Percentiles rank a stretch among this genome's conserved stretches.
These are phyloP conservation scores for Raffaelea ambrosiae DNA, from an alignment of 2,329 filamentous ascomycete species.

Conservation along the genomic window DNA sequence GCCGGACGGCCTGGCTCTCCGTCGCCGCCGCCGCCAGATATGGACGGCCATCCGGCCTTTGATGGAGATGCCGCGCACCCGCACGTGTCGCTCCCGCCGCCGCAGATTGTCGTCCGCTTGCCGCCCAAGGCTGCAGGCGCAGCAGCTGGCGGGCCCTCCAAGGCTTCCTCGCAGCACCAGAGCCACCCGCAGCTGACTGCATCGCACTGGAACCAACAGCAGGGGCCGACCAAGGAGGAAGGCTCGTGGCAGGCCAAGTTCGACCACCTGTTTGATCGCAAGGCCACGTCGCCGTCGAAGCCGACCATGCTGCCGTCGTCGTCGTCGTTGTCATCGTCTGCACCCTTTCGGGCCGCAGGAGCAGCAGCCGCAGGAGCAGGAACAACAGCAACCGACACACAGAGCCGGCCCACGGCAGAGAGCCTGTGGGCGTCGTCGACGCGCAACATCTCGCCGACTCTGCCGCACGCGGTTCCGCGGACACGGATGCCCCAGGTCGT, in stretches of 20 bases:
- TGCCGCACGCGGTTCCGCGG: neutral
- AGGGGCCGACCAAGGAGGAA: slow-evolving; percentile 7
- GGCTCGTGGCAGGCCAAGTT: slow-evolving; percentile 66
- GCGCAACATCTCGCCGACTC: neutral
- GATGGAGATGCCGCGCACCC: slow-evolving; percentile 57
- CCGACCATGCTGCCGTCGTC: neutral
- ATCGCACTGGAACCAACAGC: neutral
- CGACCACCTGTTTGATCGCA: slow-evolving; percentile 67
- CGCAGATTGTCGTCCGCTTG: slow-evolving; percentile 70
- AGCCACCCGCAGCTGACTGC: neutral
- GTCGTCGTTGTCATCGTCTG: neutral
- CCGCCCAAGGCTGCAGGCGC: slow-evolving; percentile 46
- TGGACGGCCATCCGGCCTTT: slow-evolving; percentile 63
- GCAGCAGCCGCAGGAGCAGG: too few species aligned
- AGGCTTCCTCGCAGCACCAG: neutral
- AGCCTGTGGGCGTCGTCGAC: neutral
- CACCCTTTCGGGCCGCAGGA: too few species aligned
- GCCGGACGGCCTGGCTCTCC: slow-evolving; percentile 42
- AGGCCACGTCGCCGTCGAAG: slow-evolving; percentile 45
- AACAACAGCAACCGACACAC: too few species aligned
- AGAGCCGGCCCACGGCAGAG: too few species aligned
- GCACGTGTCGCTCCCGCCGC: slow-evolving; percentile 60
- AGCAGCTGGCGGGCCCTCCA: neutral
- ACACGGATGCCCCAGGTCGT: slow-evolving; percentile 26
- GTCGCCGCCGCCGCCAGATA: slow-evolving; percentile 64